Evolutionary conservation across 2,329 filamentous ascomycete genomes (phyloP).

Genomic region (Exserohilum rostratum): DNA sequence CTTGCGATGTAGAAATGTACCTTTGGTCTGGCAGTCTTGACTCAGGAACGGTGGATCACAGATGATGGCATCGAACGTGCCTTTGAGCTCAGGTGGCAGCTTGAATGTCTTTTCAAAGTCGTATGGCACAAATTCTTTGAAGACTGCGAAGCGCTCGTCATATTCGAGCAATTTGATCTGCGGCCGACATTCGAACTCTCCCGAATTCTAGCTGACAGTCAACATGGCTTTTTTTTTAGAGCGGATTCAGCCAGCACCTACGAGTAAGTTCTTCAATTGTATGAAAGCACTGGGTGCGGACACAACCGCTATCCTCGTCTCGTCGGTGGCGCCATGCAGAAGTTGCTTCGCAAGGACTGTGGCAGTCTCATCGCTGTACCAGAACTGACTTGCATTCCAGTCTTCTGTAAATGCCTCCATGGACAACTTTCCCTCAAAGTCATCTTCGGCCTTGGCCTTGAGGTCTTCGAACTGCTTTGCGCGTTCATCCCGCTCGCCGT

Average conservation of each 20-base stretch:
- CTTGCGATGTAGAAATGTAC: constrained; percentile 47
- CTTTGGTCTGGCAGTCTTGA: constrained; percentile 80
- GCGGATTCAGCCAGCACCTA: constrained; percentile 45
- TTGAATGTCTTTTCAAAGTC: constrained; percentile 73
- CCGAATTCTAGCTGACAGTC: constrained; percentile 32
- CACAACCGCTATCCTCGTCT: constrained; percentile 69
- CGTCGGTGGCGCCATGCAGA: constrained; percentile 63
- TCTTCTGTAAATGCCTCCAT: constrained; percentile 80
- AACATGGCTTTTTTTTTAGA: too few relatives aligned
- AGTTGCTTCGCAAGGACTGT: constrained; percentile 67
- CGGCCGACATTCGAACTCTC: constrained; percentile 52
- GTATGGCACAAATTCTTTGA: constrained; percentile 75
- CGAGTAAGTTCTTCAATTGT: constrained; percentile 72
- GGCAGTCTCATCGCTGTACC: constrained; percentile 79
- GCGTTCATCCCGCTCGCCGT: constrained; percentile 71
- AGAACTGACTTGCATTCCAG: constrained; percentile 85
- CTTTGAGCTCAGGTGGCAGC: constrained; percentile 67
- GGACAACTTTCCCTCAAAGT: constrained; percentile 55
- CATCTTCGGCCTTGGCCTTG: constrained; percentile 65
- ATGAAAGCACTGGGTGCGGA: constrained; percentile 80
- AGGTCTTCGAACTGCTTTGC: constrained; percentile 72
- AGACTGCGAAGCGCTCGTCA: constrained; percentile 74
- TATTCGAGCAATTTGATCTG: constrained; percentile 73
- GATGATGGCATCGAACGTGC: constrained; percentile 70
- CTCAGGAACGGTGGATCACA: constrained; percentile 81